phyloP scores from a whole-genome alignment of 352 stramenopile species.

The Phytopythium litorale region DNA sequence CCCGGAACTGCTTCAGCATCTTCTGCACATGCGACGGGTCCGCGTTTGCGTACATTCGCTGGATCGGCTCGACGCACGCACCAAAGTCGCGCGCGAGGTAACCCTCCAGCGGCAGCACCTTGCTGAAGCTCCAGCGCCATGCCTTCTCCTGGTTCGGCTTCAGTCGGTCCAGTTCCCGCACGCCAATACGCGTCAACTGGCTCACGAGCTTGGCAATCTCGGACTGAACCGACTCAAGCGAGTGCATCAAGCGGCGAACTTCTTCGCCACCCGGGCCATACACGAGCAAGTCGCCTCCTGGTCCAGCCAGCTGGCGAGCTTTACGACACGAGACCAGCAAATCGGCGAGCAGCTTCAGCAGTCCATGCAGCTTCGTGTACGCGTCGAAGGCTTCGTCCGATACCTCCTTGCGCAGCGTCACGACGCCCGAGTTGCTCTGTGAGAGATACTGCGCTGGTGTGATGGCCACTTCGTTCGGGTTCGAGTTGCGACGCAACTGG shows the following conservation, averaged over 20 bases:
- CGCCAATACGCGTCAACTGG: constrained; percentile 74
- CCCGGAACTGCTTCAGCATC: constrained; percentile 85
- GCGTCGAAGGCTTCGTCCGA: constrained; percentile 55
- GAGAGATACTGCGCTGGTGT: constrained; percentile 60
- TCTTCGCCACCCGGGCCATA: constrained; percentile 82
- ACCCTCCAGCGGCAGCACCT: constrained; percentile 76
- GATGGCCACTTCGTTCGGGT: constrained; percentile 41
- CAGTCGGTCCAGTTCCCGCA: constrained; percentile 78
- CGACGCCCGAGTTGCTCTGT: constrained; percentile 73
- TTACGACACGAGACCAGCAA: constrained; percentile 82
- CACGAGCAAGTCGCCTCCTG: constrained; percentile 77
- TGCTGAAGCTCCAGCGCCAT: constrained; percentile 84
- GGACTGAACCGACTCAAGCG: constrained; percentile 67
- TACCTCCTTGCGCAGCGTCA: constrained; percentile 58
- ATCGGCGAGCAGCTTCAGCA: constrained; percentile 81
- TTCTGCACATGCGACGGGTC: constrained; percentile 80
- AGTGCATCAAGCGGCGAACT: constrained; percentile 80
- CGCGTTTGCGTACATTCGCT: constrained; percentile 83
- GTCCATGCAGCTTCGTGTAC: constrained; percentile 71
- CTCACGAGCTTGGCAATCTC: constrained; percentile 78
- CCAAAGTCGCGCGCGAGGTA: constrained; percentile 84
- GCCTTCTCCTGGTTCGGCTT: constrained; percentile 85
- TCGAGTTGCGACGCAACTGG: constrained; percentile 37
- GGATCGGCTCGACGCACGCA: constrained; percentile 79
- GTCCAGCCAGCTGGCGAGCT: constrained; percentile 71